Base-by-base conservation (phyloP, 2,329 filamentous ascomycete genomes). In the Zasmidium citrigriseum region DNA sequence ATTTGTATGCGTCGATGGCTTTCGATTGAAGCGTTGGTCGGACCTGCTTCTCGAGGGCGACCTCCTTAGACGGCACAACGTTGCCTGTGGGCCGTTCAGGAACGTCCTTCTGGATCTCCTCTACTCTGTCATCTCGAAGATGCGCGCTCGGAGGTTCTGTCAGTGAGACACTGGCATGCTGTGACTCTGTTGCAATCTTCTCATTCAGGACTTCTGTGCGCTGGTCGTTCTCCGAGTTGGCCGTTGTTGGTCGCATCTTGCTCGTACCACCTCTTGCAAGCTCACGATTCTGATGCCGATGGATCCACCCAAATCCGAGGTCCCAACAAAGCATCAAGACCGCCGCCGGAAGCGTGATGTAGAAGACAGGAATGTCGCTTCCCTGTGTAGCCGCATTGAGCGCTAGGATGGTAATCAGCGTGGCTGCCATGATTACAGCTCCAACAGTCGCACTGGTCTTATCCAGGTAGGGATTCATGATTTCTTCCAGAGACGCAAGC, bases 391-490 rank as follows among this genome's bases (percentile, higher is more conserved):
- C 78, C 1, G 88, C 88, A 52, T 91, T 91, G 24, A 90, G 69
- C 0, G 80, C 84, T 1, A 91, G 75, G 0, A 91, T 76, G 0
- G 86, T 86, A 57, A 90, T 76, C 23, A 91, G 79, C 0, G 88
- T 89, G 0, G 78, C 79, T 1, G 86, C 80, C 87, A 91, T 90
- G 55, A 91, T 77, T 4, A 84, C 62, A 0, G 81, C 84, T 1
- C 87, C 88, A 55, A 90, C 86, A 0, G 77, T 76, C 0, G 89
- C 89, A 9, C 88, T 84, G 2, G 78, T 75, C 62, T 85, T 88
- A 68, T 91, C 88, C 0, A 91, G 72, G 58, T 88, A 91, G 0
- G 89, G 89, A 62, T 91, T 89, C 82, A 91, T 83, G 66, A 91
- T 89, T 67, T 91, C 88, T 62, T 89, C 87, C 0, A 91, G 80